phyloP scores from a whole-genome alignment of 805 yeast genomes.

The Millerozyma miso region DNA sequence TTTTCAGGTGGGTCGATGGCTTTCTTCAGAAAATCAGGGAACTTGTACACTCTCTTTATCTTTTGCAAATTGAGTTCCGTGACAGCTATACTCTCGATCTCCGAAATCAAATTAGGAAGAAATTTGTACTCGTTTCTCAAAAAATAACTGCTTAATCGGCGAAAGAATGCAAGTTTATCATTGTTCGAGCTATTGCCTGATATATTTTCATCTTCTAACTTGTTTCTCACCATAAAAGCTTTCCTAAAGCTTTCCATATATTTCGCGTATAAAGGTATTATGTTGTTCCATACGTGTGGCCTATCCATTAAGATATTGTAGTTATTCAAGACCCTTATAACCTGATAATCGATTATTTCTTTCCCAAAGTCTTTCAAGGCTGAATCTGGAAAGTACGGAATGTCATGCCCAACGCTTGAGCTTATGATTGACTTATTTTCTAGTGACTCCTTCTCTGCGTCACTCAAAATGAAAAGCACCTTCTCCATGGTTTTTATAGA shows the following conservation, averaged over 20 bases:
- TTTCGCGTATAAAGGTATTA: conserved; percentile 5
- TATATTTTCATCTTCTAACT: conserved; percentile 1
- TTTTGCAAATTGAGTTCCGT: conserved; percentile 4
- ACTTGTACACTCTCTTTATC: conserved; percentile 3
- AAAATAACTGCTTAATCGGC: conserved; percentile 6
- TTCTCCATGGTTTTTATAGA: conserved; percentile 13
- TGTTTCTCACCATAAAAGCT: conserved; percentile 4
- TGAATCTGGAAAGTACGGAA: conserved; percentile 1
- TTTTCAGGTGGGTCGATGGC: conserved; percentile 5
- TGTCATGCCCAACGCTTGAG: background rate
- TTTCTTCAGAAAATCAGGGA: conserved; percentile 9
- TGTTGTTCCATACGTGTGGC: conserved; percentile 5
- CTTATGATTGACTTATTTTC: background rate
- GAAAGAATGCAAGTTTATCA: background rate
- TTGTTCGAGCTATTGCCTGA: conserved; percentile 1
- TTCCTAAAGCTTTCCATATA: conserved; percentile 5
- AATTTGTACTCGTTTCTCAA: conserved; percentile 7
- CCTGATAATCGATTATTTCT: conserved; percentile 11
- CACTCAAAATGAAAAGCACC: conserved; percentile 10
- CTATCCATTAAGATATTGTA: conserved; percentile 8
- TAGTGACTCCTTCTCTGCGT: conserved; percentile 4
- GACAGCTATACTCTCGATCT: conserved; percentile 5
- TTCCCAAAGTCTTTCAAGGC: conserved; percentile 9
- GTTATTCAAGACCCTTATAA: conserved; percentile 11
- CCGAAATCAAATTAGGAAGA: conserved; percentile 8